Evolutionary conservation across 2,329 filamentous ascomycete species (phyloP), one percentile per base, ranked within the genome.

Genomic region (Alternaria ventricosa): DNA sequence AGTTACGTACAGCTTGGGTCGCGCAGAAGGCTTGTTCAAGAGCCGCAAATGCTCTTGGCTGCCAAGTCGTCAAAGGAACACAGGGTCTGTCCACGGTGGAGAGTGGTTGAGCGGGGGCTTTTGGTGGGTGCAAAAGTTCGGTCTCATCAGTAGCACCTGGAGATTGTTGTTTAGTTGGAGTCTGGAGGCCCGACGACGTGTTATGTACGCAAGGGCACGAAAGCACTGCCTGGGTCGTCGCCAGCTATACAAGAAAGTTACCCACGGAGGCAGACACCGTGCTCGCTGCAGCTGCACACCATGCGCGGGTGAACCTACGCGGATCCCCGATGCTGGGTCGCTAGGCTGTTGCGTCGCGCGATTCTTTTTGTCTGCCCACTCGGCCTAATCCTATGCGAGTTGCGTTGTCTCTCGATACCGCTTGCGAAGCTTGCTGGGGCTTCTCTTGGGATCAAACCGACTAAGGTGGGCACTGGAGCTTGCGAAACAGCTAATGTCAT

Each of bases 1-100:
- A 59, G 64, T 62, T 70, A 76, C 74, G 66, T 73, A 76, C 73
- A 70, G 63, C 65, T 71, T 57, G 69, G 64, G 68, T 71, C 61
- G 69, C 57, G 64, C 54, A 59, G 61, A 71, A 68, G 66, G 60
- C 66, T 67, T 69, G 59, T 58, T 65, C 66, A 66, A 72, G 70
- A 72, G 69, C 67, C 65, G 65, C 65, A 72, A 57, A 59, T 41
- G 49, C 30, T 68, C 69, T 73, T 73, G 71, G 71, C 71, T 69
- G 70, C 70, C 70, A 72, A 72, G 71, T 69, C 67, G 66, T 68
- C 61, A 45, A 57, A 47, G 57, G 62, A 68, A 71, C 69, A 65
- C 67, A 47, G 56, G 60, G 62, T 57, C 54, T 57, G 62, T 49
- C 28, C 47, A 25, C 57, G 41, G 44, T 25, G 27, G 18, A 46